These are phyloP conservation scores for Dioscorea cayenensis DNA, from an alignment of 116 monocot genomes.

Conservation along the genomic window DNA sequence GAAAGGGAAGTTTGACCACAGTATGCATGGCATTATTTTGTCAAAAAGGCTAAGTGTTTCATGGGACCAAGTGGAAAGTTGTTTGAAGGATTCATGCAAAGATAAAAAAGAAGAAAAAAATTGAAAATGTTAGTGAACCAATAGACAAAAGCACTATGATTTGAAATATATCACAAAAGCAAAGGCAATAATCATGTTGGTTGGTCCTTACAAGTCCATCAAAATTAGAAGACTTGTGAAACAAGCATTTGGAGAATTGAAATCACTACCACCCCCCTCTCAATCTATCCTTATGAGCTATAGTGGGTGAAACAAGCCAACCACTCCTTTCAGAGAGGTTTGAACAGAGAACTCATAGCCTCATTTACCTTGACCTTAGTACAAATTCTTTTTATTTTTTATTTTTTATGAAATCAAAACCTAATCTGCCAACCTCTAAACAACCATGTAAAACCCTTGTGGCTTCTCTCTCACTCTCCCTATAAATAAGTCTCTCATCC, in stretches of 20 bases:
- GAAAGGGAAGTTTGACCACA: too few species aligned
- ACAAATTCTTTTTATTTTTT: too few species aligned
- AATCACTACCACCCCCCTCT: background rate
- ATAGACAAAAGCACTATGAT: background rate
- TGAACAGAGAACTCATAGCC: conserved; percentile 1
- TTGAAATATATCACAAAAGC: conserved; percentile 1
- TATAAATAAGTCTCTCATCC: background rate
- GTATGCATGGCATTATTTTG: too few species aligned
- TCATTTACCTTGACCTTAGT: background rate
- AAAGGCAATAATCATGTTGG: background rate
- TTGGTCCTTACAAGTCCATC: background rate
- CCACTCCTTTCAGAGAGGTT: conserved; percentile 11
- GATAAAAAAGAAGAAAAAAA: background rate
- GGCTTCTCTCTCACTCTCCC: background rate
- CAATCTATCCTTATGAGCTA: background rate
- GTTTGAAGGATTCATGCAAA: conserved; percentile 6
- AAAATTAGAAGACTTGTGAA: conserved; percentile 1
- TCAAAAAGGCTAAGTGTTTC: background rate
- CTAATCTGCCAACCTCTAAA: conserved; percentile 36
- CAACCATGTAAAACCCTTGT: background rate
- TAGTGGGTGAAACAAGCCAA: conserved; percentile 21
- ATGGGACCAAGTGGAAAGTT: background rate
- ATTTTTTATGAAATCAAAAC: conserved; percentile 21
- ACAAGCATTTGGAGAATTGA: conserved; percentile 1
- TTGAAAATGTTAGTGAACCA: background rate